Base-by-base conservation (phyloP, 148 eudicot genomes). In the Chenopodium album region DNA sequence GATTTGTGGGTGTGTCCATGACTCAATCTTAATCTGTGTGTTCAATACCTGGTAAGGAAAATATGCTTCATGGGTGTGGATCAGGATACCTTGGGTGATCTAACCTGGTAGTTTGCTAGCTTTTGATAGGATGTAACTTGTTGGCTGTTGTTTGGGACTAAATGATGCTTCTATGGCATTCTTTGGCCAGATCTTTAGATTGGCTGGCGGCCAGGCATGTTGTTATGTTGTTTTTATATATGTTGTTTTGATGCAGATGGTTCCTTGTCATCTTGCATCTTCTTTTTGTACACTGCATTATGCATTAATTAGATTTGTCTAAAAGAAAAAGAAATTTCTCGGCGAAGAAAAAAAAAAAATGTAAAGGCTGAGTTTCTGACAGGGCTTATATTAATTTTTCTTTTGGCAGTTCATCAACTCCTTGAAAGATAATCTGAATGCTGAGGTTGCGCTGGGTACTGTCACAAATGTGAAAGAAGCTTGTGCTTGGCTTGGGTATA, bases 401-500 rank as follows among this genome's bases (percentile, higher is more conserved):
- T 67, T 77, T 70, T 76, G 88, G 88, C 96, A 97, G 99, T 97
- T 97, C 64, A 91, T 97, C 77, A 92, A 87, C 86, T 94, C 99
- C 85, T 87, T 97, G 91, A 94, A 95, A 84, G 99, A 97, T 87
- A 97, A 97, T 87, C 85, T 97, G 84, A 97, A 97, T 87, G 99
- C 99, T 59, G 99, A 97, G 97, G 98, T 97, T 72, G 95, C 97
- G 79, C 76, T 97, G 87, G 99, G 99, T 63, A 97, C 99, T 73
- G 99, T 97, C 48, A 97, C 99, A 81, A 97, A 97, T 90, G 99
- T 97, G 80, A 97, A 97, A 92, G 99, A 97, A 85, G 99, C 99
- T 83, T 97, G 99, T 89, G 99, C 99, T 59, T 97, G 99, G 99
- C 98, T 97, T 85, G 97, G 99, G n/a, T 97, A 97, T 76, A 97